Percentiles rank a stretch among this genome's conserved stretches.
These are phyloP conservation scores for Mycena capillaripes DNA, from an alignment of 768 basidiomycete genomes.

Conservation along the genomic window DNA sequence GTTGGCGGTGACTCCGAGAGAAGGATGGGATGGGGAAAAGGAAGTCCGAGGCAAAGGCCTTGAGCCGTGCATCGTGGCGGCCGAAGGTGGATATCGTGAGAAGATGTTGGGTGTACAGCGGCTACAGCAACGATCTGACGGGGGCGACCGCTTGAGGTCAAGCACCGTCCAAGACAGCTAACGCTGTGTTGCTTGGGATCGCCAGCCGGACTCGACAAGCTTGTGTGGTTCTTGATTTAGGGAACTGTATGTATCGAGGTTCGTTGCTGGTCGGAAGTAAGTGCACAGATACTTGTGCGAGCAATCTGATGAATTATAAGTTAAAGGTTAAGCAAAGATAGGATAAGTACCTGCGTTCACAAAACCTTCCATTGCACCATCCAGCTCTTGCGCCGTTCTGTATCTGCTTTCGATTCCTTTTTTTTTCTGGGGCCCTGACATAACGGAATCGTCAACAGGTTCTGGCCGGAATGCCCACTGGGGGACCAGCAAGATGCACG, in stretches of 20 bases:
- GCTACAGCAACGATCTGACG: constrained; percentile 13
- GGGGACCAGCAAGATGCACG: constrained; percentile 4
- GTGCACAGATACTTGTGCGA: not conserved
- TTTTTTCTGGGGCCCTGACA: not conserved
- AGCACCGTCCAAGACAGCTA: constrained; percentile 25
- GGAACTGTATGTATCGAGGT: not conserved
- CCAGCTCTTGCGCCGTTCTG: not conserved
- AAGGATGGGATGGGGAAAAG: constrained; percentile 9
- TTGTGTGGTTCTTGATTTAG: not conserved
- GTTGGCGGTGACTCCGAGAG: constrained; percentile 14
- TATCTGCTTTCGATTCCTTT: not conserved
- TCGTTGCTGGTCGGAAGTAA: not conserved
- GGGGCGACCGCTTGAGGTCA: constrained; percentile 17
- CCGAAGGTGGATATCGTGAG: constrained; percentile 14
- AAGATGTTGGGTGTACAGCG: constrained; percentile 19
- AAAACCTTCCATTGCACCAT: not conserved
- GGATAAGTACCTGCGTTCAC: not conserved
- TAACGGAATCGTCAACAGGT: not conserved
- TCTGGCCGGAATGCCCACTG: not conserved
- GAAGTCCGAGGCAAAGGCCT: constrained; percentile 20
- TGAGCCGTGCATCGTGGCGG: constrained; percentile 19
- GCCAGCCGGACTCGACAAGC: not conserved
- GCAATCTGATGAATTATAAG: not conserved
- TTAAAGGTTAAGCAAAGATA: not conserved
- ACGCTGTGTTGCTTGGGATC: constrained; percentile 12